These are phyloP conservation scores for Senna tora DNA, from an alignment of 306 rosid species.

Conservation along the genomic window DNA sequence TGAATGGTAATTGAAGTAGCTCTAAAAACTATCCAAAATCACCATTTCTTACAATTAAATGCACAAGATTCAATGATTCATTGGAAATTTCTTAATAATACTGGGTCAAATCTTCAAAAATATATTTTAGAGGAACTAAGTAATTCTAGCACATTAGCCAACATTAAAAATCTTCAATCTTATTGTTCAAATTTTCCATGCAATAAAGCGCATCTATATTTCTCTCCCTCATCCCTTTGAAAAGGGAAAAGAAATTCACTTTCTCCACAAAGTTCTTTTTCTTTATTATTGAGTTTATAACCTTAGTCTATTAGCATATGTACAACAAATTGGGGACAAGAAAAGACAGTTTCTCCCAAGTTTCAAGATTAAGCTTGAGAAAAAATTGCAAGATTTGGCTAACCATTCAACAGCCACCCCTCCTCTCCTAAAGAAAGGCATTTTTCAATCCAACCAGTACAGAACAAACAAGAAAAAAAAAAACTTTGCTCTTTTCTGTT, in stretches of 20 bases:
- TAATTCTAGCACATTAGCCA: not conserved
- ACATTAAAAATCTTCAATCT: slow-evolving; percentile 11
- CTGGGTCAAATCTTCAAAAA: too few species aligned
- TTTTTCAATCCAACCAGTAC: slow-evolving; percentile 44
- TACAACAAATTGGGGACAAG: slow-evolving; percentile 39
- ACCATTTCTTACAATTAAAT: too few species aligned
- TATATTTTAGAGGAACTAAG: too few species aligned
- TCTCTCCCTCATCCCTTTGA: not conserved
- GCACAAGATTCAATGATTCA: too few species aligned
- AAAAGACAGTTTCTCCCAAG: slow-evolving; percentile 40
- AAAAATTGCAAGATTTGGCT: slow-evolving; percentile 48
- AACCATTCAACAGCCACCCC: slow-evolving; percentile 42
- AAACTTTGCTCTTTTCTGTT: slow-evolving; percentile 46
- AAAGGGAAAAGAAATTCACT: not conserved
- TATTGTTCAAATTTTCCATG: slow-evolving; percentile 44
- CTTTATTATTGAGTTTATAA: not conserved
- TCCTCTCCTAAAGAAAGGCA: slow-evolving; percentile 39
- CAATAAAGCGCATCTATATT: slow-evolving; percentile 35
- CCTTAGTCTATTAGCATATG: slow-evolving; percentile 27
- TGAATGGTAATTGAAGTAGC: too few species aligned
- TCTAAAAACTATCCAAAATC: too few species aligned
- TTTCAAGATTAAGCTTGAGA: slow-evolving; percentile 7
- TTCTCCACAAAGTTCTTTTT: not conserved
- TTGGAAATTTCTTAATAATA: too few species aligned
- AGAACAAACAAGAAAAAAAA: slow-evolving; percentile 43